Percentiles rank a stretch among this genome's conserved stretches.
Conservation (phyloP, 306 rosid genomes). For the Rosa multiflora region DNA sequence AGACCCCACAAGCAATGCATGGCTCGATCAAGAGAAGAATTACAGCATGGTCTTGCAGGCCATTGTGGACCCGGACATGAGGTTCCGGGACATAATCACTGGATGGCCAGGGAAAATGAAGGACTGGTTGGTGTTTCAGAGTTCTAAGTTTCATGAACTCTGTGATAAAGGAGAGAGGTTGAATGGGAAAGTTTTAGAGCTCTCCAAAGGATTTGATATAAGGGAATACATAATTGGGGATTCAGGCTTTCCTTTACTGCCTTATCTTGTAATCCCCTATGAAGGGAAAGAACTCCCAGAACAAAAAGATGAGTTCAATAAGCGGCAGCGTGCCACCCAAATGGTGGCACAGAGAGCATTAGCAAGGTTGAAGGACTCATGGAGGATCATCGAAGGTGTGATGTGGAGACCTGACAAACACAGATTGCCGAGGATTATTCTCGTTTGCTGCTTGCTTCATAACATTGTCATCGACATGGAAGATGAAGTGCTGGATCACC, state of each 20-base stretch:
- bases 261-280: constrained; percentile 79
- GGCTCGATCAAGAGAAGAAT: constrained; percentile 80
- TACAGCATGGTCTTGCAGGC: constrained; percentile 94
- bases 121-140: constrained; percentile 60
- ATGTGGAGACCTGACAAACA: constrained; percentile 99
- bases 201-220: constrained; percentile 54
- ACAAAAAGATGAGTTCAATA: constrained; percentile 55
- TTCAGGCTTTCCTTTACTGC: constrained; percentile 72
- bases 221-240: constrained; percentile 82
- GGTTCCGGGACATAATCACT: constrained; percentile 74
- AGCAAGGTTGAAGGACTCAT: constrained; percentile 70
- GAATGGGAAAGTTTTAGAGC: constrained; percentile 52
- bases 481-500: constrained; percentile 51
- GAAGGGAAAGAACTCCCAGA: constrained; percentile 65
- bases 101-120: constrained; percentile 90
- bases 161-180: constrained; percentile 66
- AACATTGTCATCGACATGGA: constrained; percentile 76
- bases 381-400: constrained; percentile 87
- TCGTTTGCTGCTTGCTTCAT: constrained; percentile 90
- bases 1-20: constrained; percentile 54
- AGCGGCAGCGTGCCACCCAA: constrained; percentile 55
- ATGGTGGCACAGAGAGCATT: constrained; percentile 73
- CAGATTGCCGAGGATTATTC: constrained; percentile 79
- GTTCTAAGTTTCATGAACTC: constrained; percentile 60
- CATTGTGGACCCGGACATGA: constrained; percentile 83